A percentile compares a stretch with the other conserved stretches of the same genome.
These are phyloP conservation scores for Fraxinus greggii DNA, from an alignment of 305 asterid genomes.

Conservation along the genomic window DNA sequence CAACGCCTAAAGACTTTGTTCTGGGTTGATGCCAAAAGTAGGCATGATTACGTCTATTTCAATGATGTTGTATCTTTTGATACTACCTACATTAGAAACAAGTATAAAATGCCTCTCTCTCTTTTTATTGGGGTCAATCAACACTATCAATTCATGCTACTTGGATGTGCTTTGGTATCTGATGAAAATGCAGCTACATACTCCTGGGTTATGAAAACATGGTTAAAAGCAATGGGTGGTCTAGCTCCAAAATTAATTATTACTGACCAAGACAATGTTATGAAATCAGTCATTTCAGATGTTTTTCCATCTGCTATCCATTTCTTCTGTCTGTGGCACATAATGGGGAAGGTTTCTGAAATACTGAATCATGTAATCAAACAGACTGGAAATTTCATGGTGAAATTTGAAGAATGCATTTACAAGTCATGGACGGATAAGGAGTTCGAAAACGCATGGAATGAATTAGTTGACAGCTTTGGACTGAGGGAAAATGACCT, in stretches of 20 bases:
- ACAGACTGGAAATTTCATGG: slow-evolving; percentile 61
- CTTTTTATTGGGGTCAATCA: slow-evolving; percentile 89
- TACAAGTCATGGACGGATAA: slow-evolving; percentile 75
- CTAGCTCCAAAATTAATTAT: slow-evolving; percentile 74
- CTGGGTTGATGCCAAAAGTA: slow-evolving; percentile 89
- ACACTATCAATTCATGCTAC: slow-evolving; percentile 85
- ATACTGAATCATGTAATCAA: slow-evolving; percentile 61
- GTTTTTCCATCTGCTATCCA: slow-evolving; percentile 68
- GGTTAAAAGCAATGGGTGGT: slow-evolving; percentile 89
- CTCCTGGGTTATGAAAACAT: slow-evolving; percentile 82
- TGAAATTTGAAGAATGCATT: slow-evolving; percentile 72
- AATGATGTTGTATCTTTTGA: slow-evolving; percentile 83
- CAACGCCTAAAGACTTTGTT: slow-evolving; percentile 65
- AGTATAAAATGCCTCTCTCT: slow-evolving; percentile 80
- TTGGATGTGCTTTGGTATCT: slow-evolving; percentile 85
- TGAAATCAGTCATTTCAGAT: slow-evolving; percentile 59
- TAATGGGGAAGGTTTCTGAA: slow-evolving; percentile 76
- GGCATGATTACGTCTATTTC: slow-evolving; percentile 73
- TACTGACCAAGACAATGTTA: slow-evolving; percentile 64
- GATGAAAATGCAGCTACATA: slow-evolving; percentile 65
- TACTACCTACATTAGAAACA: slow-evolving; percentile 74
- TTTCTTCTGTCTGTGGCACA: slow-evolving; percentile 70
- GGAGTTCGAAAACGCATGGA: slow-evolving; percentile 87
- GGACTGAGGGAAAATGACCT: slow-evolving; percentile 70
- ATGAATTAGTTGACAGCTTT: slow-evolving; percentile 67